phyloP scores from a whole-genome alignment of 352 stramenopile species.

The Phytophthora melonis region DNA sequence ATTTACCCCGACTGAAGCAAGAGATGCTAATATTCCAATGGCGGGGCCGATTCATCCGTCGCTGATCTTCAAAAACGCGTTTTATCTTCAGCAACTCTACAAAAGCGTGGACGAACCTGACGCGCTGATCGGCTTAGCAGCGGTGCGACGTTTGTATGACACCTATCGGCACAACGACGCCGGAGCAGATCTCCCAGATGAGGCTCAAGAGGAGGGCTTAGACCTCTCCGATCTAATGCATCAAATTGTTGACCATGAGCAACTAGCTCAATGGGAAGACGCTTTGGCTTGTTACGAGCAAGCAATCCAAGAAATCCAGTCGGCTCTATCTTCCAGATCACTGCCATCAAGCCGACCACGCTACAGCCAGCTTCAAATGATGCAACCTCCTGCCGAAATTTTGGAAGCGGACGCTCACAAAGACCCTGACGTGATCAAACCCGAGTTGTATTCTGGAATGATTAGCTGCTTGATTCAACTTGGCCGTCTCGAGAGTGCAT shows the following conservation, averaged over 20 bases:
- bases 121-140: constrained; percentile 65
- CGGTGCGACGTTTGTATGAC: constrained; percentile 62
- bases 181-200: constrained; percentile 31
- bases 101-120: constrained; percentile 83
- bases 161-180: constrained; percentile 44
- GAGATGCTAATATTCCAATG: constrained; percentile 28
- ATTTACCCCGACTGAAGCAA: constrained; percentile 28
- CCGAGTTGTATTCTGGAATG: constrained; percentile 83
- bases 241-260: constrained; percentile 74
- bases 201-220: constrained; percentile 45
- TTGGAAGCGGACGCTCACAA: constrained; percentile 47
- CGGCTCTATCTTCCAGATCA: constrained; percentile 45
- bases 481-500: constrained; percentile 80
- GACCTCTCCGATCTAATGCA: constrained; percentile 77
- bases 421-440: constrained; percentile 71
- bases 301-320: constrained; percentile 78
- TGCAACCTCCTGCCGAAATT: constrained; percentile 29
- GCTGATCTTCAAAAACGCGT: constrained; percentile 68
- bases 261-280: constrained; percentile 81
- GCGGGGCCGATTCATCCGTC: constrained; percentile 49
- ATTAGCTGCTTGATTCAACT: constrained; percentile 88
- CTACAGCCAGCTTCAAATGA: constrained; percentile 32
- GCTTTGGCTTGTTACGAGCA: constrained; percentile 81
- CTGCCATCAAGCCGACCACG: constrained; percentile 25
- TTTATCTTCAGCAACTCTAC: constrained; percentile 80